These are phyloP conservation scores for Lachnellula occidentalis DNA, from an alignment of 2,329 filamentous ascomycete species.

Conservation along the genomic window DNA sequence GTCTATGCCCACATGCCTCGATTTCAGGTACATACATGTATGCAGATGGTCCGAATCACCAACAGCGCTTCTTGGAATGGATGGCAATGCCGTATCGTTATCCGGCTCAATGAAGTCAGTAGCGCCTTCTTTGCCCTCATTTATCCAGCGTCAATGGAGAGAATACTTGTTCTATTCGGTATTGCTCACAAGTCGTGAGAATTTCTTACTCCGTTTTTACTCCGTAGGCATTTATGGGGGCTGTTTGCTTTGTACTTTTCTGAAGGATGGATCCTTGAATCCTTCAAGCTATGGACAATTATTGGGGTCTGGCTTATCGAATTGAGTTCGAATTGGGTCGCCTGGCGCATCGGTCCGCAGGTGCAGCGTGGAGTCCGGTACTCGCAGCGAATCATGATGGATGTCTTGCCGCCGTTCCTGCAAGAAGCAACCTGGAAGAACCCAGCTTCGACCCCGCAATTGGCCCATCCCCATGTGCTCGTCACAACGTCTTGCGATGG, in stretches of 20 bases:
- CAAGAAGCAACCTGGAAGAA: constrained; percentile 8
- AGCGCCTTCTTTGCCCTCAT: too few species aligned
- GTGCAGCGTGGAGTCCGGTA: constrained; percentile 12
- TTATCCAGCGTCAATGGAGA: too few species aligned
- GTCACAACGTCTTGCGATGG: constrained; percentile 9
- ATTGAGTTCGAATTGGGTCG: constrained; percentile 6
- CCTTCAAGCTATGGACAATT: background rate
- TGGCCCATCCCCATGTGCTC: constrained; percentile 5
- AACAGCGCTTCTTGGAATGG: background rate
- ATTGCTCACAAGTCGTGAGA: too few species aligned
- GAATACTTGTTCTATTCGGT: too few species aligned
- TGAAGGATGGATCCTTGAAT: background rate
- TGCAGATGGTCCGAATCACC: background rate
- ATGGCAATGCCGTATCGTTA: background rate
- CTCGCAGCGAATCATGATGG: constrained; percentile 21
- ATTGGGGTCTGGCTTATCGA: background rate
- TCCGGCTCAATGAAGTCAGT: too few species aligned
- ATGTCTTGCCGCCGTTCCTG: constrained; percentile 27
- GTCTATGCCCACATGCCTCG: background rate
- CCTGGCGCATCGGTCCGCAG: constrained; percentile 17
- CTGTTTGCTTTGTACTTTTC: background rate
- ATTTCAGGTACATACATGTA: background rate
- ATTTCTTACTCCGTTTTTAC: too few species aligned
- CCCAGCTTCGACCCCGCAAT: constrained; percentile 8
- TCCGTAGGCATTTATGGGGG: too few species aligned